These are phyloP conservation scores for Deuterostichococcus epilithicus DNA, from an alignment of 139 green algal species.

Conservation along the genomic window DNA sequence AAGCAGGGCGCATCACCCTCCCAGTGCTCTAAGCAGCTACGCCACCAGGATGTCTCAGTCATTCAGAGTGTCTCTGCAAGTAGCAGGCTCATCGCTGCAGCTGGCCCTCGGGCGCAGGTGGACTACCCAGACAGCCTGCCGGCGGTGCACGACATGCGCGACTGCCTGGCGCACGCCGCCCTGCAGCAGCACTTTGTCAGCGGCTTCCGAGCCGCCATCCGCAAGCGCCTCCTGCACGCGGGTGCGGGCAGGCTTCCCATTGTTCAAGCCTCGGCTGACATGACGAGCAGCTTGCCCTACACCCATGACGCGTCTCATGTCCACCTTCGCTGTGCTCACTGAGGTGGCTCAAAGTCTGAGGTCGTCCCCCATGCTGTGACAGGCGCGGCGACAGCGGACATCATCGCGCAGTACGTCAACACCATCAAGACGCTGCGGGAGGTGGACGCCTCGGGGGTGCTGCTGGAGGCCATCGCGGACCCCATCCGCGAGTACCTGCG, in stretches of 20 bases:
- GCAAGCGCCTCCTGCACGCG: slow-evolving; percentile 69
- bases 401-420: slow-evolving; percentile 86
- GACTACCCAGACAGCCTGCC: slow-evolving; percentile 71
- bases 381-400: slow-evolving; percentile 83
- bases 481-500: slow-evolving; percentile 79
- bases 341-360: too few species aligned
- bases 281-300: neutral
- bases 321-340: too few species aligned
- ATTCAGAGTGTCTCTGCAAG: neutral
- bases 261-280: too few species aligned
- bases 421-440: slow-evolving; percentile 72
- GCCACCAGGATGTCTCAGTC: slow-evolving; percentile 65
- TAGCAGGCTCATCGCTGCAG: slow-evolving; percentile 1
- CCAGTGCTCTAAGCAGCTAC: too few species aligned
- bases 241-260: slow-evolving; percentile 5
- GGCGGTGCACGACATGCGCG: slow-evolving; percentile 60
- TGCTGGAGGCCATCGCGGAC: slow-evolving; percentile 71
- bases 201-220: slow-evolving; percentile 23
- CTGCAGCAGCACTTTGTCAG: slow-evolving; percentile 42
- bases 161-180: slow-evolving; percentile 72
- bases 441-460: slow-evolving; percentile 52
- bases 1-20: too few species aligned
- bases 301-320: too few species aligned
- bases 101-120: slow-evolving; percentile 12
- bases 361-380: slow-evolving; percentile 26